phyloP scores from a whole-genome alignment of 345 rosid genomes.

The Lenwebbia sp. region DNA sequence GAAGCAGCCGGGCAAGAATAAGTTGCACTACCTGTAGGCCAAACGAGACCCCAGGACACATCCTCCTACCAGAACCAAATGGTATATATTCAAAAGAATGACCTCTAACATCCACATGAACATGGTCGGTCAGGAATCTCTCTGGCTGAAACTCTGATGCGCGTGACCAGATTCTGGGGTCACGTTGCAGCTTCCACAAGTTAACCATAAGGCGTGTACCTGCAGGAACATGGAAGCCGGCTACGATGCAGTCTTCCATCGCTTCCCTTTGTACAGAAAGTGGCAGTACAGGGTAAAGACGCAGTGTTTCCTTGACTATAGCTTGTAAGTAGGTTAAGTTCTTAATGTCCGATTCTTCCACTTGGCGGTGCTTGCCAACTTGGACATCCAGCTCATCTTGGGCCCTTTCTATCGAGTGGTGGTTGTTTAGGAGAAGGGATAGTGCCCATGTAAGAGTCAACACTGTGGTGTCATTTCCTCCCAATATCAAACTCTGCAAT shows the following conservation, averaged over 20 bases:
- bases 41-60: slow-evolving; percentile 16
- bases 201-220: slow-evolving; percentile 11
- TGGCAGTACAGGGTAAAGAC: slow-evolving; percentile 15
- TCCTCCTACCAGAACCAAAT: slow-evolving; percentile 20
- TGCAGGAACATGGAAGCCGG: slow-evolving; percentile 7
- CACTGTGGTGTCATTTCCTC: slow-evolving; percentile 34
- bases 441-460: slow-evolving; percentile 25
- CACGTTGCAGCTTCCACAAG: slow-evolving; percentile 16
- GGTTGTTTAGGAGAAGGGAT: slow-evolving; percentile 25
- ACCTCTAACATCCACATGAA: slow-evolving; percentile 1
- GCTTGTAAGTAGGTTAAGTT: slow-evolving; percentile 19
- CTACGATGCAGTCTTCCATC: slow-evolving; percentile 7
- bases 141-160: slow-evolving; percentile 15
- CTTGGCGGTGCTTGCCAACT: slow-evolving; percentile 14
- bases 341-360: slow-evolving; percentile 16
- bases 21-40: slow-evolving; percentile 9
- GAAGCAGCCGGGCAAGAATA: slow-evolving; percentile 14
- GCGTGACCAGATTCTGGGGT: slow-evolving; percentile 9
- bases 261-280: slow-evolving; percentile 13
- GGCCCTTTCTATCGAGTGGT: slow-evolving; percentile 2
- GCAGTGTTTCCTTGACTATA: slow-evolving; percentile 14
- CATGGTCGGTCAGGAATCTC: slow-evolving; percentile 12
- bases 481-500: slow-evolving; percentile 36
- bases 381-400: slow-evolving; percentile 17
- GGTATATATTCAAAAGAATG: slow-evolving; percentile 14